A percentile compares a stretch with the other conserved stretches of the same genome.
phyloP scores from a whole-genome alignment of 1,284 basidiomycete species.

The Sanghuangporus weigelae region DNA sequence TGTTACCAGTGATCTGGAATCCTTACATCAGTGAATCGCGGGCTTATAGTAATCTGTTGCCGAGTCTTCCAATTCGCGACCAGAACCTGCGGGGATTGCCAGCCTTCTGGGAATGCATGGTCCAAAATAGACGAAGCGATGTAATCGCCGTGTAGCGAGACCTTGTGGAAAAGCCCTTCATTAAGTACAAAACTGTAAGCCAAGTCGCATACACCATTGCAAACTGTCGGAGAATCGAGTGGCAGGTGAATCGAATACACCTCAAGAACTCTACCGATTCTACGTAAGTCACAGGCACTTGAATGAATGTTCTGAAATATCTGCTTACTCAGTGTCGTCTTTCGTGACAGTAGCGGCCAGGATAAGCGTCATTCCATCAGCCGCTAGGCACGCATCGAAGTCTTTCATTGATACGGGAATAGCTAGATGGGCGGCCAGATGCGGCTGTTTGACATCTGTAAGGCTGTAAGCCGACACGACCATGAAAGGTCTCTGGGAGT shows the following conservation, averaged over 20 bases:
- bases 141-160: constrained; percentile 15
- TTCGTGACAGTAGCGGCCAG: constrained; percentile 14
- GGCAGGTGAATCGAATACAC: constrained; percentile 13
- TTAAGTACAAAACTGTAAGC: constrained; percentile 7
- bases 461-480: constrained; percentile 9
- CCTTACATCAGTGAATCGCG: constrained; percentile 8
- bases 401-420: constrained; percentile 13
- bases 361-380: constrained; percentile 4
- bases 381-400: constrained; percentile 12
- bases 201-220: constrained; percentile 5
- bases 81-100: constrained; percentile 10
- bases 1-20: not conserved
- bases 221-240: constrained; percentile 1
- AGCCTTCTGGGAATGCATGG: constrained; percentile 1
- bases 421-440: constrained; percentile 3
- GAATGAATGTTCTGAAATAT: not conserved
- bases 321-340: constrained; percentile 7
- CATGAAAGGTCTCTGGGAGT: constrained; percentile 13
- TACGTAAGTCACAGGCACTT: not conserved
- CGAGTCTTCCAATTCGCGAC: constrained; percentile 17
- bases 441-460: not conserved
- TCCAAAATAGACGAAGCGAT: constrained; percentile 13
- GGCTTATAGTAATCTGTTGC: constrained; percentile 13
- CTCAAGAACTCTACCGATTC: constrained; percentile 9
- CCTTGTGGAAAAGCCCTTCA: constrained; percentile 17